phyloP scores from a whole-genome alignment of 2,329 filamentous ascomycete genomes.

The Phyllosticta ampelicida region DNA sequence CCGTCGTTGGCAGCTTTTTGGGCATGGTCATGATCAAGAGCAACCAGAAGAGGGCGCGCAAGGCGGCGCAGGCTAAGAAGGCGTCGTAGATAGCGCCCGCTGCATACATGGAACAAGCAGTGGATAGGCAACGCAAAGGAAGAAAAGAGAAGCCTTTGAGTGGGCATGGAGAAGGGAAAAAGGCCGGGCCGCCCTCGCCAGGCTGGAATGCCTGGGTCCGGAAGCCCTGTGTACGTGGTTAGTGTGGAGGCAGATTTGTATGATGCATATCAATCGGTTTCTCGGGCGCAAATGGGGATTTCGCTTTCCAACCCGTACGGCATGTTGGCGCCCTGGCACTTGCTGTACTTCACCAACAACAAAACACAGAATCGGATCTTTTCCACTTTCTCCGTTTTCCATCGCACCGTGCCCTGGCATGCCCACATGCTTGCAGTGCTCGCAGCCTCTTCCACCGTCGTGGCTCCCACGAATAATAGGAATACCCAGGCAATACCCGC shows the following conservation, averaged over 20 bases:
- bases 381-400: no score
- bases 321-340: background rate
- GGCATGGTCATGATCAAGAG: conserved; percentile 97
- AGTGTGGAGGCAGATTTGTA: background rate
- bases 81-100: conserved; percentile 28
- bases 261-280: background rate
- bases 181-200: background rate
- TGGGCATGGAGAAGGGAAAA: background rate
- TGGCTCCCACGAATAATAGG: background rate
- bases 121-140: background rate
- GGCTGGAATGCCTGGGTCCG: background rate
- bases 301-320: background rate
- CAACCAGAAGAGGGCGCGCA: conserved; percentile 94
- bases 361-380: no score
- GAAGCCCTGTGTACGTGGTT: background rate
- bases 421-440: background rate
- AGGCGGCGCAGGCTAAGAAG: conserved; percentile 89
- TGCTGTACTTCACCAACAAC: background rate
- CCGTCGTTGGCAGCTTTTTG: conserved; percentile 92
- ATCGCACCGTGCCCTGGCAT: no score
- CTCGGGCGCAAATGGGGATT: background rate
- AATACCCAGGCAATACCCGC: background rate
- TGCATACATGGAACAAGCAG: background rate
- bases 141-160: background rate
- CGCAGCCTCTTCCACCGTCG: background rate